phyloP scores from a whole-genome alignment of 2,329 filamentous ascomycete species.

The Sordariomycetes sp. region DNA sequence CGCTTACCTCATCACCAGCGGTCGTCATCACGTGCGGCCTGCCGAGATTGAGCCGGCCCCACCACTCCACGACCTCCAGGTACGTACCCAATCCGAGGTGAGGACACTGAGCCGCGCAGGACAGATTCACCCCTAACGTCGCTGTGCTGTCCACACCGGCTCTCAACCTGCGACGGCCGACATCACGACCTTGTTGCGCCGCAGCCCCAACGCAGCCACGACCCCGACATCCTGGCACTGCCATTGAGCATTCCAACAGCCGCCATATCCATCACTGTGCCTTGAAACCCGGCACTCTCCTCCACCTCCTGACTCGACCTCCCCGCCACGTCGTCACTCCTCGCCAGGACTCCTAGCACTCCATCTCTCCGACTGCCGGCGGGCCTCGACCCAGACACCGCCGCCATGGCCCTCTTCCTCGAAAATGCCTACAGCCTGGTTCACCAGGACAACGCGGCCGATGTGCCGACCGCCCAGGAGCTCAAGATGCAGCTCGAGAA shows the following conservation, averaged over 20 bases:
- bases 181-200: constrained; percentile 1
- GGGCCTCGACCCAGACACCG: constrained; percentile 1
- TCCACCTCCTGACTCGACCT: background rate
- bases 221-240: background rate
- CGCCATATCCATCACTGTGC: constrained; percentile 4
- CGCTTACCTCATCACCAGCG: background rate
- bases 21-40: background rate
- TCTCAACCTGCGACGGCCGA: background rate
- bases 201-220: background rate
- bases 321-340: background rate
- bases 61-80: background rate
- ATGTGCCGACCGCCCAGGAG: constrained; percentile 81
- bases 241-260: background rate
- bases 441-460: constrained; percentile 92
- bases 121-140: constrained; percentile 3
- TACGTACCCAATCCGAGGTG: constrained; percentile 2
- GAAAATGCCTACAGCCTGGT: constrained; percentile 94
- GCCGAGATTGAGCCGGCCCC: constrained; percentile 1
- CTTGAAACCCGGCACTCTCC: background rate
- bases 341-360: background rate
- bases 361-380: constrained; percentile 1
- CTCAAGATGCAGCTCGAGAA: constrained; percentile 89
- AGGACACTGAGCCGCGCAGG: background rate
- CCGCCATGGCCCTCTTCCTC: constrained; percentile 83
- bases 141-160: constrained; percentile 4